Evolutionary conservation across 345 rosid species (phyloP).

Genomic region (Populus simonii): DNA sequence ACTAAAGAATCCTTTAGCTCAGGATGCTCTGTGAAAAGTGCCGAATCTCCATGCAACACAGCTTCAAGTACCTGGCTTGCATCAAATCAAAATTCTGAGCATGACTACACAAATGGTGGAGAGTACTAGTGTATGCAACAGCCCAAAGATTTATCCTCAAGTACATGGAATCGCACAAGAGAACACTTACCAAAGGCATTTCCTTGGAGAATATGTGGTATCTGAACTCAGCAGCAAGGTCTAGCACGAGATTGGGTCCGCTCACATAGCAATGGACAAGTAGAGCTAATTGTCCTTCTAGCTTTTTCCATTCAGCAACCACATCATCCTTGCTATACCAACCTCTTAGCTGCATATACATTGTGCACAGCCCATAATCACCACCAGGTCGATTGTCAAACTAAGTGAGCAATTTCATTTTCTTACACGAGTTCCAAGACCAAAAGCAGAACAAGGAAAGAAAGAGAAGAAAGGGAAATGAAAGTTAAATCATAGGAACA

Average conservation of each 20-base stretch:
- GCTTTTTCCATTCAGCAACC: constrained; percentile 89
- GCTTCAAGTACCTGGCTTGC: constrained; percentile 69
- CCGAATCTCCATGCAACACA: constrained; percentile 72
- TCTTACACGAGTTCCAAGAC: background rate
- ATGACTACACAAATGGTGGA: background rate
- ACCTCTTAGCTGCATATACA: constrained; percentile 55
- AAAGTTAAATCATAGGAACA: background rate
- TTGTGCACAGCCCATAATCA: background rate
- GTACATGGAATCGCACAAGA: background rate
- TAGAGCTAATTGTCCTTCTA: constrained; percentile 53
- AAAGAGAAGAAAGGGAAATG: background rate
- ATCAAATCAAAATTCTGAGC: constrained; percentile 4
- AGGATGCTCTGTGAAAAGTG: constrained; percentile 59
- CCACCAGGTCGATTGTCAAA: background rate
- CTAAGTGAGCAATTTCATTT: background rate
- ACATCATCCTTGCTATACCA: constrained; percentile 90
- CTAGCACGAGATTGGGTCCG: constrained; percentile 60
- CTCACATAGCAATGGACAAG: constrained; percentile 82
- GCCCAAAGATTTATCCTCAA: background rate
- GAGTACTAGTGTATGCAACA: background rate
- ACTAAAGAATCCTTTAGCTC: constrained; percentile 67
- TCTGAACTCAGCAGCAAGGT: constrained; percentile 82
- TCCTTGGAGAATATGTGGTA: constrained; percentile 94
- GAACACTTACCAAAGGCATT: constrained; percentile 67
- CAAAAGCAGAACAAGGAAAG: background rate